phyloP scores from a whole-genome alignment of 2,329 filamentous ascomycete species.

The Atkinsonella hypoxylon region DNA sequence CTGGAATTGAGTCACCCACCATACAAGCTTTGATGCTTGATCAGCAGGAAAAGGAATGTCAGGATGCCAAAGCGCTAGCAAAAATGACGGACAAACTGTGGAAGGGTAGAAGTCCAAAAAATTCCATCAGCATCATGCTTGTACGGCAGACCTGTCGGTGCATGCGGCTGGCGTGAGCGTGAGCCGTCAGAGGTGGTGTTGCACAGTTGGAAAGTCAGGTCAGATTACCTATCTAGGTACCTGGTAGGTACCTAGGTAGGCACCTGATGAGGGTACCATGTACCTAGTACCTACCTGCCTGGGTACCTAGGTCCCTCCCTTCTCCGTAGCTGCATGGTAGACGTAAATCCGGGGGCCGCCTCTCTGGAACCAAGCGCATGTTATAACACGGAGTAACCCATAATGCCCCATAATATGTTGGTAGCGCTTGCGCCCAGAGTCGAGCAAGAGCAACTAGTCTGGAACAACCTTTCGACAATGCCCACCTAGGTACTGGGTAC shows the following conservation, averaged over 20 bases:
- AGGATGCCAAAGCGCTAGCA: neutral
- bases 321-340: neutral
- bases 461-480: too few species aligned
- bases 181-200: too few species aligned
- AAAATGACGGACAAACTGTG: neutral
- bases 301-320: neutral
- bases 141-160: neutral
- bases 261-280: too few species aligned
- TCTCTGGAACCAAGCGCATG: neutral
- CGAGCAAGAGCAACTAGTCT: too few species aligned
- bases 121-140: neutral
- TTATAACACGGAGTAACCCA: neutral
- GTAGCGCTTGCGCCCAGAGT: neutral
- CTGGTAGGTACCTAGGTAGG: too few species aligned
- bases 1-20: neutral
- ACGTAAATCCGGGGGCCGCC: neutral
- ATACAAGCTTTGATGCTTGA: neutral
- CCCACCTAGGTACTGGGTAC: too few species aligned
- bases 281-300: too few species aligned
- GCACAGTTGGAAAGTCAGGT: too few species aligned
- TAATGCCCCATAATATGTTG: neutral
- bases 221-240: too few species aligned
- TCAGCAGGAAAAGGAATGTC: neutral
- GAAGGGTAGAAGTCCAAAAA: too few species aligned
- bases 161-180: neutral